Conservation (phyloP, 148 eudicot species). For the Selenicereus undatus region DNA sequence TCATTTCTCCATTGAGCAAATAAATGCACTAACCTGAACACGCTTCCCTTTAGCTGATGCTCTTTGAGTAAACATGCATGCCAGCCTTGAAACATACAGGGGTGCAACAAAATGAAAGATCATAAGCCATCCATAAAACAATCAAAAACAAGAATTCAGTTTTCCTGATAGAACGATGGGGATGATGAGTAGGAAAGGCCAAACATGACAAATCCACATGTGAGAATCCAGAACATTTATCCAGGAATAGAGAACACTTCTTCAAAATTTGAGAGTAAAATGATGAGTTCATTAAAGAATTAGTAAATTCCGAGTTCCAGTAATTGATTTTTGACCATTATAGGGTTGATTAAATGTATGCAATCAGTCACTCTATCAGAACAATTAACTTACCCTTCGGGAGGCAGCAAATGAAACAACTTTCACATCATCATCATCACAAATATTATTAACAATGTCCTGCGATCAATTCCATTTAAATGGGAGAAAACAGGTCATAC, state of each 20-base stretch:
- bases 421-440: constrained; percentile 65
- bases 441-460: constrained; percentile 64
- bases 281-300: no score
- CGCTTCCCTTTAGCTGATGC: constrained; percentile 61
- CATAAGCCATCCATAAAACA: not conserved
- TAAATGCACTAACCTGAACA: constrained; percentile 31
- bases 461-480: constrained; percentile 20
- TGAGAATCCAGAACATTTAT: not conserved
- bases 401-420: constrained; percentile 68
- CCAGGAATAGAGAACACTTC: not conserved
- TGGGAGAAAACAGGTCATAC: not conserved
- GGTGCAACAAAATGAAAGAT: constrained; percentile 10
- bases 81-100: constrained; percentile 38
- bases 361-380: not conserved
- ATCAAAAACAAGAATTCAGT: no score
- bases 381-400: constrained; percentile 47
- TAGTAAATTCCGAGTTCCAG: not conserved
- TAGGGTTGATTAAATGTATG: no score
- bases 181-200: not conserved
- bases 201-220: not conserved
- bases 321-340: not conserved
- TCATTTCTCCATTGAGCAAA: not conserved
- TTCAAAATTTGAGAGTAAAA: not conserved
- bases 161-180: not conserved
- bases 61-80: constrained; percentile 46